These are phyloP conservation scores for Iberis pinnata DNA, from an alignment of 345 rosid species.

Conservation along the genomic window DNA sequence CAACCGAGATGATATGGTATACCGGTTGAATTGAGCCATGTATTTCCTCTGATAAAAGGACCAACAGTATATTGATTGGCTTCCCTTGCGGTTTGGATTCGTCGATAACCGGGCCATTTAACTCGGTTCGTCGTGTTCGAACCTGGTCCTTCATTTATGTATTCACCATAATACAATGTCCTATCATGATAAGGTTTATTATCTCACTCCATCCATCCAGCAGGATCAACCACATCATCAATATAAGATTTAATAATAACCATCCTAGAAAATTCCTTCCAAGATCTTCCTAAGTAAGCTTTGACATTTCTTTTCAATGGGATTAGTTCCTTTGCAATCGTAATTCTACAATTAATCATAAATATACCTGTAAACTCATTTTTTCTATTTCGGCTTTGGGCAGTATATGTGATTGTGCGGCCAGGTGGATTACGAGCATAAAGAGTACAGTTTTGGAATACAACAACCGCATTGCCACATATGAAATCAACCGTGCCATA, in stretches of 20 bases:
- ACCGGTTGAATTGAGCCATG: slow-evolving; percentile 53
- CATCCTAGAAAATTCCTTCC: too few relatives aligned
- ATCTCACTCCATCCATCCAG: slow-evolving; percentile 75
- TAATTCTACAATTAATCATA: slow-evolving; percentile 48
- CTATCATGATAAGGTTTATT: slow-evolving; percentile 39
- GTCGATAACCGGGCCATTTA: slow-evolving; percentile 64
- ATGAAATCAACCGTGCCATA: slow-evolving; percentile 76
- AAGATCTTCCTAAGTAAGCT: too few relatives aligned
- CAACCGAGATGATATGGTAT: slow-evolving; percentile 38
- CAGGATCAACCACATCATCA: slow-evolving; percentile 59
- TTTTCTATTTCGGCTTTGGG: slow-evolving; percentile 61
- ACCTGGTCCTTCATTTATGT: slow-evolving; percentile 57
- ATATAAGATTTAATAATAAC: too few relatives aligned
- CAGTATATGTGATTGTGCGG: slow-evolving; percentile 57
- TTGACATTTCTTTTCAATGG: slow-evolving; percentile 42
- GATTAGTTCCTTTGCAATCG: slow-evolving; percentile 56
- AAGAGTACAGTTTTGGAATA: slow-evolving; percentile 57
- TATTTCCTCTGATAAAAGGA: slow-evolving; percentile 45
- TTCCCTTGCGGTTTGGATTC: slow-evolving; percentile 41
- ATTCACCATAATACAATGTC: too few relatives aligned
- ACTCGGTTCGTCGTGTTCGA: slow-evolving; percentile 57
- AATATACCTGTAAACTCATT: slow-evolving; percentile 69
- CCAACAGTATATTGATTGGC: slow-evolving; percentile 56
- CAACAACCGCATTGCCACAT: too few relatives aligned
- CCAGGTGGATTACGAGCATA: slow-evolving; percentile 63